Percentiles rank a stretch among this genome's conserved stretches.
Evolutionary conservation across 371 early-diverging fungal genomes (phyloP).

Genomic region (Lichtheimia hyalospora): DNA sequence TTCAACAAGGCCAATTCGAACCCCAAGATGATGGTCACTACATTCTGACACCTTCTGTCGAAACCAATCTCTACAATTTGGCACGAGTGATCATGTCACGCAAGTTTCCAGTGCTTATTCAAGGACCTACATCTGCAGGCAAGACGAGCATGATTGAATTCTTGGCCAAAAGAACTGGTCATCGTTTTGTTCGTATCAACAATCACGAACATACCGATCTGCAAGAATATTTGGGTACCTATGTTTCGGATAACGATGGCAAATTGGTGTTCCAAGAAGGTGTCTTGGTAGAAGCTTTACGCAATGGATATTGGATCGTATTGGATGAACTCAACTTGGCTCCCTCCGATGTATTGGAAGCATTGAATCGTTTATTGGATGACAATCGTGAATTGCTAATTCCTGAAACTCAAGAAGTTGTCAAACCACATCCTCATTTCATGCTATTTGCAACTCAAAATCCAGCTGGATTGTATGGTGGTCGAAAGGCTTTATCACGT

Average conservation of each 20-base stretch:
- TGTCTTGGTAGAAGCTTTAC: conserved; percentile 93
- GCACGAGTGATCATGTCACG: conserved; percentile 91
- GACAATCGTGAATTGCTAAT: conserved; percentile 98
- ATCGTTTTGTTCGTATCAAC: conserved; percentile 98
- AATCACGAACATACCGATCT: conserved; percentile 99
- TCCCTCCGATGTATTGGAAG: conserved; percentile 99
- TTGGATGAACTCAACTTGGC: conserved; percentile 99
- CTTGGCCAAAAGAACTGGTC: conserved; percentile 91
- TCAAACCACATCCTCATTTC: conserved; percentile 97
- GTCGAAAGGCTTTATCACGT: conserved; percentile 97
- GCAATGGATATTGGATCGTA: conserved; percentile 99
- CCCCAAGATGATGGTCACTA: conserved; percentile 62
- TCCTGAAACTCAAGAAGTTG: conserved; percentile 95
- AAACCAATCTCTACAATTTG: conserved; percentile 82
- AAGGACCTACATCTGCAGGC: conserved; percentile 99
- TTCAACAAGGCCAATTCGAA: conserved; percentile 67
- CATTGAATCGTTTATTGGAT: conserved; percentile 98
- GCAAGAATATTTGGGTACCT: conserved; percentile 98
- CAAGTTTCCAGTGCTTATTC: conserved; percentile 97
- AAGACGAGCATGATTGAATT: conserved; percentile 99
- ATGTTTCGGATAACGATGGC: conserved; percentile 81
- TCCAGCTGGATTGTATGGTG: conserved; percentile 98
- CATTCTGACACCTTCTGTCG: conserved; percentile 90
- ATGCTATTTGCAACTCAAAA: conserved; percentile 99
- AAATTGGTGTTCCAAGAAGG: conserved; percentile 96